Evolutionary conservation across 106 monocot species (phyloP), one percentile per base, ranked within the genome.

Genomic region (Chionographis japonica): DNA sequence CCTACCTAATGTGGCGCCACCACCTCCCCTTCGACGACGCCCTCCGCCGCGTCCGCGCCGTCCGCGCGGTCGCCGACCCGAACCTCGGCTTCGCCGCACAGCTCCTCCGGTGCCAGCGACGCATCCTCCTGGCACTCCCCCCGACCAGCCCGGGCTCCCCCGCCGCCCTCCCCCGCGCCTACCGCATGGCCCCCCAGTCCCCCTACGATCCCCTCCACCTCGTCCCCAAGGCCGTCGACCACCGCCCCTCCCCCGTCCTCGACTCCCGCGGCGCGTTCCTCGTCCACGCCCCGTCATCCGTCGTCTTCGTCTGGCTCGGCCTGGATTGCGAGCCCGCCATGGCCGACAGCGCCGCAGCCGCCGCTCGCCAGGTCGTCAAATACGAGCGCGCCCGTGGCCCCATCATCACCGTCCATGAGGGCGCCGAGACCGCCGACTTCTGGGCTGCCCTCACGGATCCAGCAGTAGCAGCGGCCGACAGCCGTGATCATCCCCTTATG

Each of bases 1-100:
- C 81, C 0, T 93, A 93, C 69, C 77, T 93, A 42, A 93, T 93
- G 86, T 89, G 89, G 89, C 73, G 66, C 66, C 60, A 69, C 46
- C 27, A 62, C 2, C 18, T 79, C 39, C 60, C 79, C 10, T 93
- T 89, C 69, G 83, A 86, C 16, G 76, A 75, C 14, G 86, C 93
- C 41, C 77, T 93, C 9, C 73, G 74, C 27, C 63, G 19, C 27
- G 89, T 93, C 39, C 77, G 86, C 3, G 63, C 81, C 2, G 86
- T 81, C 3, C 66, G 93, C 38, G 70, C 81, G 0, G 71, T 70
- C 14, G 68, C 81, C 8, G 89, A 93, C 62, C 93, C 93, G 36
- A 93, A 93, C 66, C 68, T 89, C 3, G 93, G 93, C 12, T 93
- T 93, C 56, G 81, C 93, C 14, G 81, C 76, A 13, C 93, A 93